phyloP scores from a whole-genome alignment of 139 green algal species.

The Diplosphaera chodatii region DNA sequence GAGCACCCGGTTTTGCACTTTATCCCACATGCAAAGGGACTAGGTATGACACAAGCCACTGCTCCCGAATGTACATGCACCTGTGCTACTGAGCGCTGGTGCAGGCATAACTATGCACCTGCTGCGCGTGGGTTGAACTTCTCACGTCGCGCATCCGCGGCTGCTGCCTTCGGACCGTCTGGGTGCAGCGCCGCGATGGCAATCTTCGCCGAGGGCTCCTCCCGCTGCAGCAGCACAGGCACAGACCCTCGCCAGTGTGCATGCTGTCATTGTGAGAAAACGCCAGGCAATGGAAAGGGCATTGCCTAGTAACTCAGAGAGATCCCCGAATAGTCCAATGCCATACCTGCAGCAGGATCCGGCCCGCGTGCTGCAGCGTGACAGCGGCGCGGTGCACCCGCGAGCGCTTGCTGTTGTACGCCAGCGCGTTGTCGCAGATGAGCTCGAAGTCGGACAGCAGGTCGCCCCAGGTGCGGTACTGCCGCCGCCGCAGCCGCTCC shows the following conservation, averaged over 20 bases:
- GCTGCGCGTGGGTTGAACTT: neutral
- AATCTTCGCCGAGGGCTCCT: conserved; percentile 31
- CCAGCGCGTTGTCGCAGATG: conserved; percentile 58
- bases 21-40: no score
- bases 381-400: conserved; percentile 44
- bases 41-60: no score
- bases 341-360: conserved; percentile 4
- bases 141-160: conserved; percentile 10
- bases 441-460: conserved; percentile 64
- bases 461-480: conserved; percentile 37
- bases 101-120: neutral
- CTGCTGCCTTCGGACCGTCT: conserved; percentile 11
- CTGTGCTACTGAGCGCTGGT: no score
- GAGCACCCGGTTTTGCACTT: no score
- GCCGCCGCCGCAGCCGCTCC: conserved; percentile 31
- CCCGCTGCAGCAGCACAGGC: neutral
- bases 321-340: no score
- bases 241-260: no score
- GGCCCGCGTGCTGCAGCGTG: conserved; percentile 10
- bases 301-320: no score
- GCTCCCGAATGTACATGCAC: no score
- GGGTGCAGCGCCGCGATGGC: conserved; percentile 38
- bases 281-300: no score
- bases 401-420: conserved; percentile 53
- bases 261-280: no score